Evolutionary conservation across 257 asterid species (phyloP), one percentile per base, ranked within the genome.

Genomic region (Solanum pennellii): DNA sequence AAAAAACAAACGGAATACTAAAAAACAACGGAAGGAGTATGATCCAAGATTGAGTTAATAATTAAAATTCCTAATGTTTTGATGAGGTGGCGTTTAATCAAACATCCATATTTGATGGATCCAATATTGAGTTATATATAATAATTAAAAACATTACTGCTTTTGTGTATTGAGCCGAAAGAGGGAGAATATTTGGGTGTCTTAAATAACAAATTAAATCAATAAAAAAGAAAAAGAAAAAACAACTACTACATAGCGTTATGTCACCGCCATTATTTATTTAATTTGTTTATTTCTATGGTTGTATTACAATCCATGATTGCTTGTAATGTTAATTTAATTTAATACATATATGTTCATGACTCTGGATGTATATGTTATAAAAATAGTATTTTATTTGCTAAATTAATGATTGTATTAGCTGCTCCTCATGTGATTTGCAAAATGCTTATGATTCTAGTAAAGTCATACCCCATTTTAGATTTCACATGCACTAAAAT

Each of bases 401-500:
- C 42, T 82, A 20, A 59, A 62, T 10, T 62, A 86, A 82, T 72
- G 83, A 76, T 87, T 87, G 14, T 68, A 21, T 87, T 69, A 39
- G 66, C 68, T 71, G 76, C 79, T 82, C 60, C 49, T 72, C 91
- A 89, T 89, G 91, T 89, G 90, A 83, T 35, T 83, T 7, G 62
- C 15, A 74, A 56, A 49, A 85, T 29, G 79, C 80, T 87, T 62
- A 85, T 77, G 71, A 16, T 66, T 6, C 83, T n/a, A 66, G 39
- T n/a, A 49, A 49, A 49, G 85, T 80, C 85, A 49, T 80, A 47
- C 11, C 3, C 69, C 7, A 37, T 47, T 47, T 20, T 47, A 27
- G 29, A 47, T 80, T 82, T 49, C 68, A 66, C 37, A 66, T 39
- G 87, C 44, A 82, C 69, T 49, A 82, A 82, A 82, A 82, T 82